Percentiles rank a stretch among this genome's conserved stretches.
phyloP scores from a whole-genome alignment of 2,329 filamentous ascomycete genomes.

The Ilyonectria destructans region DNA sequence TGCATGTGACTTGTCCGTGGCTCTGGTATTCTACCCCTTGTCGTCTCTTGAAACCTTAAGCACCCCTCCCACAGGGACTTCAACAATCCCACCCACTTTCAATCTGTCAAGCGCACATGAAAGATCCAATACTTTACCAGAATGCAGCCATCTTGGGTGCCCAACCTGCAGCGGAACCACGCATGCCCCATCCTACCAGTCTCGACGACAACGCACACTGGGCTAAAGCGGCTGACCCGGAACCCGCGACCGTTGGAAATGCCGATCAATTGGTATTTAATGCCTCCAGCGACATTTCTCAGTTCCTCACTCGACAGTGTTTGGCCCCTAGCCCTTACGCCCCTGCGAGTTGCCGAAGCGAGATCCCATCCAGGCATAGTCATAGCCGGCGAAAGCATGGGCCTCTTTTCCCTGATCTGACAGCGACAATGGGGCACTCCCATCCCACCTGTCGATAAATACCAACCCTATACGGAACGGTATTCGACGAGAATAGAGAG shows the following conservation, averaged over 20 bases:
- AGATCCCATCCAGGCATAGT: conserved; percentile 19
- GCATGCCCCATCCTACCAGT: background rate
- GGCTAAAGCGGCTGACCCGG: conserved; percentile 9
- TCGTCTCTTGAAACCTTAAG: conserved; percentile 18
- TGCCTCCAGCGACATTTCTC: conserved; percentile 1
- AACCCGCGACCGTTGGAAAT: conserved; percentile 20
- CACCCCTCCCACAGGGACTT: conserved; percentile 1
- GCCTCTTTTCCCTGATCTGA: background rate
- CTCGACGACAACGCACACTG: background rate
- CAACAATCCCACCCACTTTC: conserved; percentile 22
- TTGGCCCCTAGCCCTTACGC: background rate
- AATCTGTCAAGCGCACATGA: conserved; percentile 26
- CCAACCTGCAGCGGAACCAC: conserved; percentile 1
- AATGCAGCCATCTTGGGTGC: conserved; percentile 8
- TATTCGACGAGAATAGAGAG: background rate
- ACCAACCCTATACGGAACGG: background rate
- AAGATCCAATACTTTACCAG: conserved; percentile 7
- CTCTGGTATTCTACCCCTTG: conserved; percentile 22
- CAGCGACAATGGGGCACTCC: conserved; percentile 11
- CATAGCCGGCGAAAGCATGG: background rate
- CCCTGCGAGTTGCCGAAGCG: conserved; percentile 10
- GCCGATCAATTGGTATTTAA: conserved; percentile 20
- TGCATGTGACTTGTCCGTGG: conserved; percentile 7
- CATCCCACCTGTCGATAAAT: background rate
- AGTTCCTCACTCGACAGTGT: conserved; percentile 5